Conservation (phyloP, 208 protist genomes). For the Tritrichomonas foetus region DNA sequence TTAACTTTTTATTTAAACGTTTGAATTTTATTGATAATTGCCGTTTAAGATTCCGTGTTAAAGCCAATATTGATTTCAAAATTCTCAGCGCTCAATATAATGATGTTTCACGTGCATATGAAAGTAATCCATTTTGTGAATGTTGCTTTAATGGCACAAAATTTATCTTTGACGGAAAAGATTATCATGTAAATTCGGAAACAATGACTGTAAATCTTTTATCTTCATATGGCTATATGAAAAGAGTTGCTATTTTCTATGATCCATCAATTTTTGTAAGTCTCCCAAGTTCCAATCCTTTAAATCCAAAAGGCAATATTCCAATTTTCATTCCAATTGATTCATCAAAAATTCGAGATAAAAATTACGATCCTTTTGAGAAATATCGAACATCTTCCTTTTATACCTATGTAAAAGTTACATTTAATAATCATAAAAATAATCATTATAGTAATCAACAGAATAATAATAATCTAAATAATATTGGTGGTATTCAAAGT, state of each 20-base stretch:
- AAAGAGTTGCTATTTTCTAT: neutral
- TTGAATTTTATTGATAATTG: neutral
- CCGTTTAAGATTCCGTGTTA: neutral
- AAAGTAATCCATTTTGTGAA: neutral
- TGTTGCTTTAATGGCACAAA: neutral
- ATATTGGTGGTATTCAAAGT: no score
- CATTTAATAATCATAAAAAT: neutral
- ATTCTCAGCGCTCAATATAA: no score
- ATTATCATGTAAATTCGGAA: neutral
- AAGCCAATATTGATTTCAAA: neutral
- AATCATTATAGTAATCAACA: no score
- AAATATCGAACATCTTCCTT: neutral
- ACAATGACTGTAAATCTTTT: no score
- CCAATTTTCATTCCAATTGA: neutral
- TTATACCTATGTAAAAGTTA: neutral
- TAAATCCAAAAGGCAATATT: neutral
- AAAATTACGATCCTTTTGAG: neutral
- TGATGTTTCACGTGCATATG: no score
- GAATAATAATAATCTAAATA: no score
- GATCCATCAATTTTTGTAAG: neutral
- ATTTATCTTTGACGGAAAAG: neutral
- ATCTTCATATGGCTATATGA: no score
- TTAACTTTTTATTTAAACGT: neutral
- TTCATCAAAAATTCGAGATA: neutral
- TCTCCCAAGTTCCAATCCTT: neutral